Conservation (phyloP, 2,329 filamentous ascomycete species). For the Colletotrichum navitas region DNA sequence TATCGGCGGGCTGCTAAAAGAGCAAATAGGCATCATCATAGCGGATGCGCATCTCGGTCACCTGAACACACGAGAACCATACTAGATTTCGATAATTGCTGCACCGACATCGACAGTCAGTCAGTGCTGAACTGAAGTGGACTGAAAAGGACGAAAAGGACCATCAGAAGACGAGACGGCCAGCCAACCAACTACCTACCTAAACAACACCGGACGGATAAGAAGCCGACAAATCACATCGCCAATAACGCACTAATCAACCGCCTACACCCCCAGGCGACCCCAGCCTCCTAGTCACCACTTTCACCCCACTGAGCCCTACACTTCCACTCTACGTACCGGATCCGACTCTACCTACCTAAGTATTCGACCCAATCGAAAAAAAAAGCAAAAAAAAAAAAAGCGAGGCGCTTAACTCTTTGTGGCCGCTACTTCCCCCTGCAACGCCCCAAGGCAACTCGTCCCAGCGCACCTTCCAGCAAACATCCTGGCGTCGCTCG, state of each 20-base stretch:
- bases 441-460: slow-evolving; percentile 19
- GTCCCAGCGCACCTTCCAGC: slow-evolving; percentile 26
- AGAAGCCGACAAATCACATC: slow-evolving; percentile 36
- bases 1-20: background rate
- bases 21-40: slow-evolving; percentile 6
- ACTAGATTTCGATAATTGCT: too few relatives aligned
- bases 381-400: background rate
- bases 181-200: background rate
- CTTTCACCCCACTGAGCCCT: background rate
- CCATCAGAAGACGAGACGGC: background rate
- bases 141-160: slow-evolving; percentile 3
- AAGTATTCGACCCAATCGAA: slow-evolving; percentile 15
- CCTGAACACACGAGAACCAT: background rate
- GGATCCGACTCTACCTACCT: slow-evolving; percentile 13
- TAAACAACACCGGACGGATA: slow-evolving; percentile 25
- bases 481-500: slow-evolving; percentile 40
- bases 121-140: slow-evolving; percentile 11
- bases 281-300: slow-evolving; percentile 27
- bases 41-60: slow-evolving; percentile 1
- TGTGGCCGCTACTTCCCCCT: slow-evolving; percentile 17
- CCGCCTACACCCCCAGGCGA: background rate
- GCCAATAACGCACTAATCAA: slow-evolving; percentile 11
- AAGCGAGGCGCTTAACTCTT: slow-evolving; percentile 28
- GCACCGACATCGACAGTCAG: background rate
- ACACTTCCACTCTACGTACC: background rate